Percentiles rank a stretch among this genome's conserved stretches.
Evolutionary conservation across 495 filamentous ascomycete genomes (phyloP).

Genomic region (Melanomma pulvis-pyrius): DNA sequence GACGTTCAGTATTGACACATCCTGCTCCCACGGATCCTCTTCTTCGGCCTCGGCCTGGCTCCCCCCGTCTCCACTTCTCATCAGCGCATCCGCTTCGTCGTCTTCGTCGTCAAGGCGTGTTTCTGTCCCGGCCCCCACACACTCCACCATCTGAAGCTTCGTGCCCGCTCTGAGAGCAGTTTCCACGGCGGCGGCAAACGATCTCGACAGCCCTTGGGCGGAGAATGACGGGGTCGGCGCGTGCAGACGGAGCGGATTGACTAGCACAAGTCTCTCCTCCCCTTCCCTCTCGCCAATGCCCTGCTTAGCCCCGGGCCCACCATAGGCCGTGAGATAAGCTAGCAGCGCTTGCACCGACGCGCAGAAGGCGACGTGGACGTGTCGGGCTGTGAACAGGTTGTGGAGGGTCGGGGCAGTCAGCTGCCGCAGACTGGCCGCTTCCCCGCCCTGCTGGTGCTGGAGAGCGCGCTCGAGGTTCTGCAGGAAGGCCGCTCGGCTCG

Average conservation of each 20-base stretch:
- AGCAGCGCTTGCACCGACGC: slow-evolving; percentile 75
- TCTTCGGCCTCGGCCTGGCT: neutral
- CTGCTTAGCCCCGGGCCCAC: slow-evolving; percentile 14
- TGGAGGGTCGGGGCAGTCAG: slow-evolving; percentile 68
- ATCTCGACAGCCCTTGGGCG: slow-evolving; percentile 76
- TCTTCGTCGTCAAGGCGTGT: neutral
- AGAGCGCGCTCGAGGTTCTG: slow-evolving; percentile 45
- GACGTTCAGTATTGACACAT: slow-evolving; percentile 48
- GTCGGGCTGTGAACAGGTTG: slow-evolving; percentile 66
- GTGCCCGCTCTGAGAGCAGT: slow-evolving; percentile 47
- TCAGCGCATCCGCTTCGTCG: slow-evolving; percentile 9
- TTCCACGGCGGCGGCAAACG: slow-evolving; percentile 69
- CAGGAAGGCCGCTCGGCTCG: slow-evolving; percentile 65
- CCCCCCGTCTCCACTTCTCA: slow-evolving; percentile 5
- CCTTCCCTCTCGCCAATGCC: neutral
- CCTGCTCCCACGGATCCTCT: slow-evolving; percentile 45
- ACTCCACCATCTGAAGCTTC: slow-evolving; percentile 42
- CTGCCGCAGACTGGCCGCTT: slow-evolving; percentile 23
- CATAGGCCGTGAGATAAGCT: slow-evolving; percentile 68
- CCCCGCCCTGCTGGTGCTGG: slow-evolving; percentile 14
- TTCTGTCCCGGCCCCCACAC: slow-evolving; percentile 39
- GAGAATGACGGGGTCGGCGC: slow-evolving; percentile 77
- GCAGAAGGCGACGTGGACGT: slow-evolving; percentile 69
- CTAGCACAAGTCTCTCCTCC: slow-evolving; percentile 58
- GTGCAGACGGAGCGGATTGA: slow-evolving; percentile 70